Conservation (phyloP, 208 protist species). For the Trichomonas gallinae region DNA sequence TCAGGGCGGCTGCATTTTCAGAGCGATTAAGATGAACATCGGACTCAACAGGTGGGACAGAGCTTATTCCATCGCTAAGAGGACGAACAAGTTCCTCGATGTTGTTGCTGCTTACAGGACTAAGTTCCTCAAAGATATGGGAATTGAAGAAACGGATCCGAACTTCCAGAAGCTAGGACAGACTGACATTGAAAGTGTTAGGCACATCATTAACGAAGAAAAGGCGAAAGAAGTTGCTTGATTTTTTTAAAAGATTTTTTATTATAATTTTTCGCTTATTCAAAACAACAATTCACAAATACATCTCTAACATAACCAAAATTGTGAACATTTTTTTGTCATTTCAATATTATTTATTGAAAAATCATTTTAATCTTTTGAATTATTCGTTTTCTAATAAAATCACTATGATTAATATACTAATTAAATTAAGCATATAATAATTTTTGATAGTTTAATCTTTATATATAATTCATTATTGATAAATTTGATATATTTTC, state of each 20-base stretch:
- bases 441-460: too few species aligned
- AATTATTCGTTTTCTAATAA: too few species aligned
- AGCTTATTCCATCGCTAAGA: conserved; percentile 23
- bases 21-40: conserved; percentile 28
- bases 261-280: too few species aligned
- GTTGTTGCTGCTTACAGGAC: conserved; percentile 22
- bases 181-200: background rate
- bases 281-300: too few species aligned
- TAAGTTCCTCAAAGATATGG: conserved; percentile 26
- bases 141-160: conserved; percentile 24
- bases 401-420: too few species aligned
- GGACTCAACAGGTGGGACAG: conserved; percentile 14
- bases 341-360: too few species aligned
- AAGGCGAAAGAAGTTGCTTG: background rate
- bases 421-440: too few species aligned
- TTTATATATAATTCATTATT: too few species aligned
- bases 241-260: background rate
- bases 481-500: too few species aligned
- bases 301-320: too few species aligned
- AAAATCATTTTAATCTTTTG: too few species aligned
- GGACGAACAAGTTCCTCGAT: conserved; percentile 12
- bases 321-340: too few species aligned
- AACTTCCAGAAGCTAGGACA: conserved; percentile 2
- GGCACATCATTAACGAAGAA: background rate
- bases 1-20: conserved; percentile 2